Evolutionary conservation across 2,329 filamentous ascomycete species (phyloP), one percentile per base, ranked within the genome.

Genomic region (Fusarium irregulare): DNA sequence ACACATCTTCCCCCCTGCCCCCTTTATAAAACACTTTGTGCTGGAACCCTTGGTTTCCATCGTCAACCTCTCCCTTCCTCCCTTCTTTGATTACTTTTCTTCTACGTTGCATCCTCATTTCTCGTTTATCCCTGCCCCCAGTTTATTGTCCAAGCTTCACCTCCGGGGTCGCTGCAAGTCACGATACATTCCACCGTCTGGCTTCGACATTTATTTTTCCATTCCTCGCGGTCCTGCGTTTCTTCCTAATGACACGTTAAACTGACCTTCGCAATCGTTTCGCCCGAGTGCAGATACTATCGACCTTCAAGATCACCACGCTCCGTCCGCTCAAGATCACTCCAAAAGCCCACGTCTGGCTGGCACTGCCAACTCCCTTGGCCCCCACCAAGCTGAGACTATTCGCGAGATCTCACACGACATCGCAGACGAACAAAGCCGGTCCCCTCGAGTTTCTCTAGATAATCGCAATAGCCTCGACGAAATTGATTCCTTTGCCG

Each of bases 291-390:
- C 60, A 97, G 95, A 98, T 84, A 97, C 95, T 68, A 92, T 98
- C 82, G 96, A 98, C 83, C 89, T 98, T 55, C 96, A 98, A 86
- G 89, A 93, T 81, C 92, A 90, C 77, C 85, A 91, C 76, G 86
- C 91, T 63, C 93, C 94, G 34, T 96, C 94, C 47, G 93, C 95
- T 41, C 88, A 97, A 83, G 92, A 94, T 78, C 94, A 97, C 80
- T 84, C 87, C 58, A 75, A 74, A 46, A 65, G 61, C 49, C 66
- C 69, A 50, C 58, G 54, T 30, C 34, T 58, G 51, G 67, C 68
- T 21, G 41, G 64, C 23, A 76, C 83, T 83, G 58, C 66, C 85
- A 83, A 70, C 85, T 69, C 63, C 85, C 82, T 92, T 76, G 92
- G 91, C 71, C 90, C 93, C 46, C 94, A 98, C 78, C 94, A 98